These are phyloP conservation scores for Globisporangium camurandrum DNA, from an alignment of 352 stramenopile species.

Conservation along the genomic window DNA sequence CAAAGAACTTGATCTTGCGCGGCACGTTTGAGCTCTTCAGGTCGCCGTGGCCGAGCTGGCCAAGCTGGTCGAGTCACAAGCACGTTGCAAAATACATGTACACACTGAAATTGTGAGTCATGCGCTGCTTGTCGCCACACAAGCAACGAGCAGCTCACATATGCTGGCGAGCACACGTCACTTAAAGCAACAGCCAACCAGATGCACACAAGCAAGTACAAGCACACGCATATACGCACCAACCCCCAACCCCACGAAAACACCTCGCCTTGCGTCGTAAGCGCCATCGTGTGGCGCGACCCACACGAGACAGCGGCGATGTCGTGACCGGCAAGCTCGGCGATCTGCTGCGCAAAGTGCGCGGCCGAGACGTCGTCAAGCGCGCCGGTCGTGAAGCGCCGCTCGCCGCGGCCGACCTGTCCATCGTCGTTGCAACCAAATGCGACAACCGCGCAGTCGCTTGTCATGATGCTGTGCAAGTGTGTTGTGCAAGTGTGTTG, in stretches of 20 bases:
- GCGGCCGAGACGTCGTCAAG: conserved; percentile 72
- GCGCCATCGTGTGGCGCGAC: conserved; percentile 76
- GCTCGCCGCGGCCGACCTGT: conserved; percentile 64
- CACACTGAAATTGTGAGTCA: too few species aligned
- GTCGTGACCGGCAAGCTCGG: conserved; percentile 36
- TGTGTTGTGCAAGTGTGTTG: too few species aligned
- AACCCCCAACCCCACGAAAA: conserved; percentile 78
- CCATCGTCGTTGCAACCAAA: conserved; percentile 84
- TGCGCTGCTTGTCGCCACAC: neutral
- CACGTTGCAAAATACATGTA: too few species aligned
- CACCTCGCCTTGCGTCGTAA: conserved; percentile 50
- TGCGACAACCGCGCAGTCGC: conserved; percentile 40
- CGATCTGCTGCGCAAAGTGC: conserved; percentile 65
- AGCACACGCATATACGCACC: conserved; percentile 22
- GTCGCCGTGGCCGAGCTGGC: conserved; percentile 67
- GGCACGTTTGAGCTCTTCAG: conserved; percentile 66
- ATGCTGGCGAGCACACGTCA: neutral
- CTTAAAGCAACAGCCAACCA: neutral
- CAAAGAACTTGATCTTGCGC: conserved; percentile 58
- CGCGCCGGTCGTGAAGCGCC: conserved; percentile 34
- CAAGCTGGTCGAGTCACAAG: too few species aligned
- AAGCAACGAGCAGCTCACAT: conserved; percentile 1
- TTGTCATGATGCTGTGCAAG: neutral
- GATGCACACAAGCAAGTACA: neutral
- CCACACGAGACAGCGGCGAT: conserved; percentile 67